phyloP scores from a whole-genome alignment of 2,329 filamentous ascomycete genomes.

The Pyricularia sp. region DNA sequence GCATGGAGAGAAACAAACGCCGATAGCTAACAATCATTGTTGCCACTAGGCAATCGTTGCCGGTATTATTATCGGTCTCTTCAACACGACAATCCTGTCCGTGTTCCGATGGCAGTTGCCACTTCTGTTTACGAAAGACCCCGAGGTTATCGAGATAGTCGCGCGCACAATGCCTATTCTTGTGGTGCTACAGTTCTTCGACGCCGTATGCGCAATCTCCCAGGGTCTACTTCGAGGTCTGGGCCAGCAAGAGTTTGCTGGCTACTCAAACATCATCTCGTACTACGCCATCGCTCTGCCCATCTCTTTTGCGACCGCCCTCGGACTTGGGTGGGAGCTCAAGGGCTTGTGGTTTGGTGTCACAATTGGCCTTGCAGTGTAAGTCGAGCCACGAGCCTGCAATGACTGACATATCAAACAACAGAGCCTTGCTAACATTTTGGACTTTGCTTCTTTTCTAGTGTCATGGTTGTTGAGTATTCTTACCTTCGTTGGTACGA shows the following conservation, averaged over 20 bases:
- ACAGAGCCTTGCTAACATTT: background rate
- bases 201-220: conserved; percentile 68
- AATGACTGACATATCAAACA: background rate
- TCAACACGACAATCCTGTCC: conserved; percentile 66
- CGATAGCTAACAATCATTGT: background rate
- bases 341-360: conserved; percentile 76
- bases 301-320: conserved; percentile 68
- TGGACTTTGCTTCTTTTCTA: conserved; percentile 15
- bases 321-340: conserved; percentile 68
- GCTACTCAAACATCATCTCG: conserved; percentile 75
- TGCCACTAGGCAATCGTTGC: conserved; percentile 43
- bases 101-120: conserved; percentile 65
- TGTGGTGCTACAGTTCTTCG: conserved; percentile 84
- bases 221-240: conserved; percentile 82
- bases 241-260: conserved; percentile 81
- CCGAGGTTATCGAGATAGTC: conserved; percentile 59
- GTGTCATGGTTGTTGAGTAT: conserved; percentile 44
- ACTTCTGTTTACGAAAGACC: conserved; percentile 66
- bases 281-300: conserved; percentile 86
- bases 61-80: conserved; percentile 61
- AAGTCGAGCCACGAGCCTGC: conserved; percentile 16
- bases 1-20: conserved; percentile 2
- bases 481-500: conserved; percentile 40
- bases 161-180: conserved; percentile 67
- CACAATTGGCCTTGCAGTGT: conserved; percentile 59